Percentiles rank a stretch among this genome's conserved stretches.
Conservation (phyloP, 805 yeast species). For the Lipomyces yamanashiensis region DNA sequence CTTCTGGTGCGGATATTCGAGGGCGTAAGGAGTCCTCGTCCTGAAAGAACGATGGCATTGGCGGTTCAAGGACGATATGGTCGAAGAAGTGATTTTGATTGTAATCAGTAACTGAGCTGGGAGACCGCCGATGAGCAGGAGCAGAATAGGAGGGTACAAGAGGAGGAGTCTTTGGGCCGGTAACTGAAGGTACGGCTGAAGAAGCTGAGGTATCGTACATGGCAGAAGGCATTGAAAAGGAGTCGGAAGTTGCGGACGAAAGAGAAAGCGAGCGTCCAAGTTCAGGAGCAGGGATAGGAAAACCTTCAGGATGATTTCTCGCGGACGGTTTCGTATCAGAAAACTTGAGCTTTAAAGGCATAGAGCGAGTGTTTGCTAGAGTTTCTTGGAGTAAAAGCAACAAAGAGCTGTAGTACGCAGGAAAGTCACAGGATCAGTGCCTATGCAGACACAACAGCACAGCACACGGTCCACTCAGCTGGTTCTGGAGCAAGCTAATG, state of each 20-base stretch:
- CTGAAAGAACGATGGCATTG: neutral
- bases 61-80: constrained; percentile 5
- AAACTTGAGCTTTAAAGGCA: constrained; percentile 13
- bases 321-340: neutral
- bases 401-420: neutral
- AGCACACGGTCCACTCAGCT: neutral
- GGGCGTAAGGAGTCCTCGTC: neutral
- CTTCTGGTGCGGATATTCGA: constrained; percentile 13
- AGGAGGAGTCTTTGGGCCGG: constrained; percentile 4
- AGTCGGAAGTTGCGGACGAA: neutral
- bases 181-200: neutral
- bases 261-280: neutral
- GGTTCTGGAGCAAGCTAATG: neutral
- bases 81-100: constrained; percentile 8
- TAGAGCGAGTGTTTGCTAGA: neutral
- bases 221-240: neutral
- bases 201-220: neutral
- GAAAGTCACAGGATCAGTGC: neutral
- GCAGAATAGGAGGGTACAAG: neutral
- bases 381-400: neutral
- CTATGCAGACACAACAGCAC: neutral
- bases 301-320: neutral
- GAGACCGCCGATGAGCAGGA: neutral
- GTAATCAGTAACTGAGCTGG: neutral
- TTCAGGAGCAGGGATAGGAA: neutral